A percentile compares a stretch with the other conserved stretches of the same genome.
Evolutionary conservation across 345 rosid genomes (phyloP).

Genomic region (Angophora floribunda): DNA sequence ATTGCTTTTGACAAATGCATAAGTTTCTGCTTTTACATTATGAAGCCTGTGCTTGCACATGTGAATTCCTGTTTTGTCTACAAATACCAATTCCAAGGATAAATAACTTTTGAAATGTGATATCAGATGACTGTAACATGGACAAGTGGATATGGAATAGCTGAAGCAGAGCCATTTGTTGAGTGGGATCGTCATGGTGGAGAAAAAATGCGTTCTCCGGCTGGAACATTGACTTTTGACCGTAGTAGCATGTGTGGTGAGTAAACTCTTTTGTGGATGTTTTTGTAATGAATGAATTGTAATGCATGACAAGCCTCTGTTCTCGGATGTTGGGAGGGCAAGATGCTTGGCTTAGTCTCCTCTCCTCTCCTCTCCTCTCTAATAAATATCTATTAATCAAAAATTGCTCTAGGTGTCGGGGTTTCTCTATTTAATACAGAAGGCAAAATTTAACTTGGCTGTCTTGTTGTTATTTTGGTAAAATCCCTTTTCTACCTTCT

Average conservation of each 20-base stretch:
- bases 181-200: constrained; percentile 56
- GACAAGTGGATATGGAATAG: constrained; percentile 86
- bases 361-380: no score
- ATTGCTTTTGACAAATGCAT: background rate
- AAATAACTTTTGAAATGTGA: background rate
- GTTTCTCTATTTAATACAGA: no score
- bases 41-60: background rate
- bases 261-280: background rate
- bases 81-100: background rate
- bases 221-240: constrained; percentile 71
- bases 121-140: constrained; percentile 91
- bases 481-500: no score
- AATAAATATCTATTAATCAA: no score
- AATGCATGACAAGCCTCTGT: background rate
- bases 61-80: background rate
- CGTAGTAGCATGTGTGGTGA: constrained; percentile 89
- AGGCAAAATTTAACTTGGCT: no score
- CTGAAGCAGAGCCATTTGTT: constrained; percentile 73
- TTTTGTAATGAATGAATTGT: background rate
- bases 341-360: no score
- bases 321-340: no score
- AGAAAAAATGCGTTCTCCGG: constrained; percentile 38
- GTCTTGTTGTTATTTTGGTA: no score
- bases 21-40: background rate
- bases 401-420: no score